Conservation (phyloP, 208 protist species). For the Crithidia acanthocephali region DNA sequence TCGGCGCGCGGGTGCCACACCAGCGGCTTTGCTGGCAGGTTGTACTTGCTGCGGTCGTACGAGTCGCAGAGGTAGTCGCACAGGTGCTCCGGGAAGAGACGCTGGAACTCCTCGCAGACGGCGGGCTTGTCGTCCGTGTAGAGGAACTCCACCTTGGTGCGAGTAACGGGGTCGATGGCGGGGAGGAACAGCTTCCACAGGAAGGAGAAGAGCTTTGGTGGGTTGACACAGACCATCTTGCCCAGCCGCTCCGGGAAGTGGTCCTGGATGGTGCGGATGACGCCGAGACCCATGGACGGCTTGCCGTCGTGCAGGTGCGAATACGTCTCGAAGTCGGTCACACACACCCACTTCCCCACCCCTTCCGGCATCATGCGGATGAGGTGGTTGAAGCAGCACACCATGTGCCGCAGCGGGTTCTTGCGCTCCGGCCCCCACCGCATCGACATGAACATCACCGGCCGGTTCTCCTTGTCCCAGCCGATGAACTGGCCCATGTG, state of each 20-base stretch:
- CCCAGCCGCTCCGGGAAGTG: conserved; percentile 89
- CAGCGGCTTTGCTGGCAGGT: conserved; percentile 41
- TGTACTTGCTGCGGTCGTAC: conserved; percentile 74
- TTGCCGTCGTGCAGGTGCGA: conserved; percentile 76
- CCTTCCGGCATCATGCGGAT: conserved; percentile 79
- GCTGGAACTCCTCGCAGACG: conserved; percentile 60
- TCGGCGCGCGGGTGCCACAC: conserved; percentile 60
- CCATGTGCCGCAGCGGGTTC: conserved; percentile 73
- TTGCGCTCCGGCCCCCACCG: conserved; percentile 80
- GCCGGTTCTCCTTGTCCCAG: conserved; percentile 76
- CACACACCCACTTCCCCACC: conserved; percentile 83
- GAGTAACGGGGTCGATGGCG: conserved; percentile 81
- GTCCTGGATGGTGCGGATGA: conserved; percentile 74
- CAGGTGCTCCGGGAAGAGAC: conserved; percentile 63
- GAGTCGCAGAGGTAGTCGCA: conserved; percentile 69
- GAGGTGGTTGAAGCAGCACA: conserved; percentile 74
- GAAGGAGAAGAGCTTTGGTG: conserved; percentile 75
- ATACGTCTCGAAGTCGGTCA: conserved; percentile 89
- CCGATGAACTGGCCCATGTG: conserved; percentile 87
- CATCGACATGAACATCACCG: conserved; percentile 88
- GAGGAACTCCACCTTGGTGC: conserved; percentile 76
- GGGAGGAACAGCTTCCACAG: conserved; percentile 78
- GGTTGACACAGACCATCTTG: conserved; percentile 83
- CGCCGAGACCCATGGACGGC: conserved; percentile 60
- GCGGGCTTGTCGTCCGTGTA: conserved; percentile 72